Conservation (phyloP, 2,329 filamentous ascomycete genomes). For the Fusarium tupiense region DNA sequence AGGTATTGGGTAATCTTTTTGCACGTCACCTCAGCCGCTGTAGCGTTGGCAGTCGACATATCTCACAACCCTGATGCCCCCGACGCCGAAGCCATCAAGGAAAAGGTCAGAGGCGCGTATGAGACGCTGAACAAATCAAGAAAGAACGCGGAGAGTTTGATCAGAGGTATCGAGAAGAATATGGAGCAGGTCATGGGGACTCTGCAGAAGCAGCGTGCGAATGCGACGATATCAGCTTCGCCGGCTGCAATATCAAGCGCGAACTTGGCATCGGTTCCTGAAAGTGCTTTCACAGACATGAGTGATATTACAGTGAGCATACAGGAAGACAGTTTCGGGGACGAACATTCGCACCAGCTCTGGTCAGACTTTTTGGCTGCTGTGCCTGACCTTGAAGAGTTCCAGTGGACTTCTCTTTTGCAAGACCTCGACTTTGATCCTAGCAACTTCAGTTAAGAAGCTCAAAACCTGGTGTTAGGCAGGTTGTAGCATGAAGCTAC, state of each 20-base stretch:
- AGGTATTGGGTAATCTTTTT: not conserved
- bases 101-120: not conserved
- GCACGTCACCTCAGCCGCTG: not conserved
- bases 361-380: conserved; percentile 3
- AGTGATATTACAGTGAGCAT: not conserved
- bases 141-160: not conserved
- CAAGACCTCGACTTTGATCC: not conserved
- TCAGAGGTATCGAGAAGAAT: not conserved
- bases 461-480: not conserved
- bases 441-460: not conserved
- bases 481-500: not conserved
- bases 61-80: not conserved
- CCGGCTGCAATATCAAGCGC: not conserved
- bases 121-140: not conserved
- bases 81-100: not conserved
- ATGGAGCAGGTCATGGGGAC: not conserved
- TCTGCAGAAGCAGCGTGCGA: not conserved
- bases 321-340: not conserved
- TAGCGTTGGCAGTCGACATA: not conserved
- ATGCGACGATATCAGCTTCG: not conserved
- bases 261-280: not conserved
- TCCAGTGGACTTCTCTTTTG: not conserved
- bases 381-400: not conserved
- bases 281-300: not conserved
- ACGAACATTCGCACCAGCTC: not conserved